Evolutionary conservation across 352 stramenopile species (phyloP), one percentile per base, ranked within the genome.

Genomic region (Phytophthora quininea): DNA sequence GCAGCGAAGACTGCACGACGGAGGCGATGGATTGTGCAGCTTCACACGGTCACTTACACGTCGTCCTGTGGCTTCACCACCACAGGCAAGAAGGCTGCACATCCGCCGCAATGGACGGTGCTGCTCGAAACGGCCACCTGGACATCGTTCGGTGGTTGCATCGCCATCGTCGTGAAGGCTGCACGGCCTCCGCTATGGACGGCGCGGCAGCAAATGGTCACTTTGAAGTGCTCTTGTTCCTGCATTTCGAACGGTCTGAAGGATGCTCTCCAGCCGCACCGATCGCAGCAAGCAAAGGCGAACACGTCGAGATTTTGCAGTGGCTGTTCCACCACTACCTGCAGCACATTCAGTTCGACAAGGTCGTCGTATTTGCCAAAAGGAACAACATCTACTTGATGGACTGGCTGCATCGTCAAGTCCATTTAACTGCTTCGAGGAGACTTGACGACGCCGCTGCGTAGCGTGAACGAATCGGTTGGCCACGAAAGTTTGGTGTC

Each of bases 171-270:
- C 35, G 12, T 14, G 58, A 53, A 48, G 48, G 43, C n/a, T 61
- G 42, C 27, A 62, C 51, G 15, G 53, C n/a, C 4, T 35, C 55
- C 30, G 51, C 64, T 1, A 74, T 75, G 52, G 54, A 11, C 57
- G 40, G 48, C 14, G 70, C 70, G 4, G 56, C 63, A 6, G 43
- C 51, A 1, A 49, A 64, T 29, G 71, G 67, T n/a, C 71, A 76
- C 46, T 69, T 79, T 4, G 56, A 71, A 12, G 53, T 79, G 9
- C 57, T 74, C 30, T 47, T 67, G 31, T 79, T 69, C 72, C 59
- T 76, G 10, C 62, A 71, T 11, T 62, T 54, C 9, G 37, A 40
- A 31, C 64, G 57, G 38, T 43, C 30, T 3, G 64, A 71, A 49
- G 52, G 52, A 1, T 63, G 55, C 3, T 56, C 57, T 2, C 58